phyloP scores from a whole-genome alignment of 2,329 filamentous ascomycete genomes.

The Fusarium armeniacum region DNA sequence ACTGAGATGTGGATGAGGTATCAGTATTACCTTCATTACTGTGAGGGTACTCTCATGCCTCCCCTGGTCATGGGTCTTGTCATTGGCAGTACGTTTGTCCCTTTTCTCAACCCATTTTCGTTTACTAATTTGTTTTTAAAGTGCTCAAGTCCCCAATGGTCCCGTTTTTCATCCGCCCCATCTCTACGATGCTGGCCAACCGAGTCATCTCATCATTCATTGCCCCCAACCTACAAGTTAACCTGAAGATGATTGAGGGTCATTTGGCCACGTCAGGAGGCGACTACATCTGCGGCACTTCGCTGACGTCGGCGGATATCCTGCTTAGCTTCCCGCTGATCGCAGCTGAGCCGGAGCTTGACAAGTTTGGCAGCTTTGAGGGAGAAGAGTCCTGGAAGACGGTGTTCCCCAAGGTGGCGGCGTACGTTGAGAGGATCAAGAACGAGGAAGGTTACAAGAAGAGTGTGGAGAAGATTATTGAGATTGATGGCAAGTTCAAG shows the following conservation, averaged over 20 bases:
- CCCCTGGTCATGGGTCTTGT: conserved; percentile 75
- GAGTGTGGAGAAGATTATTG: conserved; percentile 64
- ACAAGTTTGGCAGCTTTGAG: conserved; percentile 60
- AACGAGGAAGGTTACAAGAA: conserved; percentile 62
- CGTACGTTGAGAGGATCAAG: conserved; percentile 63
- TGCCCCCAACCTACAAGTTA: conserved; percentile 62
- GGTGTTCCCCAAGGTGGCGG: conserved; percentile 61
- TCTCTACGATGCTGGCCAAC: conserved; percentile 62
- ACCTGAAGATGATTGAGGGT: conserved; percentile 65
- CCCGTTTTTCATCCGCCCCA: conserved; percentile 68
- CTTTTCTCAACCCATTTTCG: too few relatives aligned
- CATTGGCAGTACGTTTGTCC: conserved; percentile 60
- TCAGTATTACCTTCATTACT: conserved; percentile 83
- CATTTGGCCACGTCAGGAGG: conserved; percentile 63
- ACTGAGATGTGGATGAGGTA: conserved; percentile 72
- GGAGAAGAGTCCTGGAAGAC: conserved; percentile 56
- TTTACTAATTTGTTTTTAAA: conserved; percentile 38
- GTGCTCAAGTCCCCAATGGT: conserved; percentile 61
- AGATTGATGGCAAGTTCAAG: conserved; percentile 61
- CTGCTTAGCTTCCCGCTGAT: conserved; percentile 68
- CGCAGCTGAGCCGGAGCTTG: conserved; percentile 57
- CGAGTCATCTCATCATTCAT: conserved; percentile 59
- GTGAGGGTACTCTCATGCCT: conserved; percentile 86
- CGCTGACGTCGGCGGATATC: conserved; percentile 67
- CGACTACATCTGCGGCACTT: conserved; percentile 64